Percentiles rank a stretch among this genome's conserved stretches.
Conservation (phyloP, 768 basidiomycete species). For the Lentinula boryana region DNA sequence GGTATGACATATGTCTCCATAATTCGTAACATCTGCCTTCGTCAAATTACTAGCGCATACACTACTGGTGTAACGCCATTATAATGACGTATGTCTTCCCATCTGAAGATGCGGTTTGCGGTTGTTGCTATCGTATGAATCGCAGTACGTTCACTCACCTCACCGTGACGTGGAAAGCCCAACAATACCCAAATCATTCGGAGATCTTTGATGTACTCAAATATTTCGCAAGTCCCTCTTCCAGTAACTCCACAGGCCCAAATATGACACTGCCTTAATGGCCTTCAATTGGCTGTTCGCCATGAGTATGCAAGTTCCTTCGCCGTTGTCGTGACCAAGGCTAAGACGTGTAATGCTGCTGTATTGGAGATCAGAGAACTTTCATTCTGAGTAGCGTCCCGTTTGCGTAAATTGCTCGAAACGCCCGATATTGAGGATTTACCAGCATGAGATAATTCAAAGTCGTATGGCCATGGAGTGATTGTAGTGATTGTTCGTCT, state of each 20-base stretch:
- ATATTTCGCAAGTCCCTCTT: conserved; percentile 58
- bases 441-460: conserved; percentile 66
- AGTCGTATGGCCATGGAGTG: conserved; percentile 69
- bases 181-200: background rate
- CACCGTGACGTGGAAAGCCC: background rate
- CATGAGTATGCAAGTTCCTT: conserved; percentile 70
- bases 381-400: conserved; percentile 23
- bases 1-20: background rate
- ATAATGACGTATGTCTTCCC: background rate
- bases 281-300: conserved; percentile 62
- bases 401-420: conserved; percentile 19
- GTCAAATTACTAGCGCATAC: too few species aligned
- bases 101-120: too few species aligned
- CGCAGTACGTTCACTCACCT: background rate
- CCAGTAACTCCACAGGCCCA: conserved; percentile 55
- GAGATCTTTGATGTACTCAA: conserved; percentile 15
- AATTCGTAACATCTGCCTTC: too few species aligned
- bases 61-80: too few species aligned
- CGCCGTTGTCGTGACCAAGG: conserved; percentile 83
- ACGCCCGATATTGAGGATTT: conserved; percentile 55
- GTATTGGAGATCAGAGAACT: conserved; percentile 59
- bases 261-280: conserved; percentile 25
- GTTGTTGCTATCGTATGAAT: too few species aligned
- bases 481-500: conserved; percentile 63
- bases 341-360: conserved; percentile 74